Conservation (phyloP, 106 monocot species). For the Agapanthus africanus region DNA sequence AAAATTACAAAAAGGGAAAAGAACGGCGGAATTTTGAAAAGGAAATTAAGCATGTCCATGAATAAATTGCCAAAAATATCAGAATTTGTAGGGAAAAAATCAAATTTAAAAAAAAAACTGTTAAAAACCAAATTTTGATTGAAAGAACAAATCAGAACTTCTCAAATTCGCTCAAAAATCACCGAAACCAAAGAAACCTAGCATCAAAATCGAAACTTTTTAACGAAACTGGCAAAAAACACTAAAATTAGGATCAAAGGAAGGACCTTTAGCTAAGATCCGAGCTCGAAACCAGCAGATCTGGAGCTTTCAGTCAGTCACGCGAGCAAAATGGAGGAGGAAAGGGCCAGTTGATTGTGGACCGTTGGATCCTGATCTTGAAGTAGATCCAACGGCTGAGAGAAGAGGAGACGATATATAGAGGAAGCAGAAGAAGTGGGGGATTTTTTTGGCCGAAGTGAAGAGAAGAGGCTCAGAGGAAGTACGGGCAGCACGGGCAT, state of each 20-base stretch:
- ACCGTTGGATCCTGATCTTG: slow-evolving; percentile 1
- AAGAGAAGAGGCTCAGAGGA: no score
- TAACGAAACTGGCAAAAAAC: not conserved
- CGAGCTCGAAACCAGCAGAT: slow-evolving; percentile 5
- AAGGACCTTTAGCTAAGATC: not conserved
- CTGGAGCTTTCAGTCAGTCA: not conserved
- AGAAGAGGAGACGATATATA: not conserved
- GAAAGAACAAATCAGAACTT: not conserved
- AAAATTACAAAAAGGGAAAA: not conserved
- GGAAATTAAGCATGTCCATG: not conserved
- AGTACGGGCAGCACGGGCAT: no score
- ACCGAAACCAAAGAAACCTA: no score
- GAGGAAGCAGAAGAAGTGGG: no score
- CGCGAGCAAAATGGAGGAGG: not conserved
- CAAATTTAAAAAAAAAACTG: not conserved
- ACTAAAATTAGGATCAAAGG: not conserved
- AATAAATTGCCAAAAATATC: not conserved
- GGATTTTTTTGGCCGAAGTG: no score
- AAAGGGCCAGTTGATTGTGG: not conserved
- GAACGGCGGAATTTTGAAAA: no score
- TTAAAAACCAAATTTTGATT: not conserved
- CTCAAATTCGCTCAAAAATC: not conserved
- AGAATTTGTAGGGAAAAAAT: not conserved
- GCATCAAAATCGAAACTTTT: no score
- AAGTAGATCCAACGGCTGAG: not conserved